A percentile compares a stretch with the other conserved stretches of the same genome.
Conservation (phyloP, 495 filamentous ascomycete genomes). For the Apiosordaria backusii region DNA sequence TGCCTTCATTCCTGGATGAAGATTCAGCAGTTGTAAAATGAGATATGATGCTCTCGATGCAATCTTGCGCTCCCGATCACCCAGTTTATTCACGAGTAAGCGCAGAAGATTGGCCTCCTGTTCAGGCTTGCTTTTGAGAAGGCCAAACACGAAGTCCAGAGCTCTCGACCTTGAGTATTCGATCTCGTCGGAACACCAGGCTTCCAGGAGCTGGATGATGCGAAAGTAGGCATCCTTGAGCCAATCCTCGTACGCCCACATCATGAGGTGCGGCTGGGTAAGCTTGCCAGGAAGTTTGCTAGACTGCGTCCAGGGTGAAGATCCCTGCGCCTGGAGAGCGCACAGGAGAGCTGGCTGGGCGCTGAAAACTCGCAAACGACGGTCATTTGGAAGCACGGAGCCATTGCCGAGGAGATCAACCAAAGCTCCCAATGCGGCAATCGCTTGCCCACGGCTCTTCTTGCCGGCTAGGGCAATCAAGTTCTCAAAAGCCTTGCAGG, state of each 20-base stretch:
- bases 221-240: slow-evolving; percentile 90
- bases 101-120: slow-evolving; percentile 93
- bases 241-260: slow-evolving; percentile 94
- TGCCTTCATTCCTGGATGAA: slow-evolving; percentile 89
- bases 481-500: slow-evolving; percentile 79
- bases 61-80: slow-evolving; percentile 90
- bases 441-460: slow-evolving; percentile 85
- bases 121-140: slow-evolving; percentile 93
- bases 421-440: slow-evolving; percentile 84
- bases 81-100: slow-evolving; percentile 90
- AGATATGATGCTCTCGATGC: slow-evolving; percentile 88
- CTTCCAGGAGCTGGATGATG: slow-evolving; percentile 80
- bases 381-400: slow-evolving; percentile 73
- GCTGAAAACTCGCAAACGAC: slow-evolving; percentile 75
- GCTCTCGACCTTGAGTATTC: slow-evolving; percentile 83
- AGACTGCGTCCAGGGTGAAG: slow-evolving; percentile 59
- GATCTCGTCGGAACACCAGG: slow-evolving; percentile 90
- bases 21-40: slow-evolving; percentile 79
- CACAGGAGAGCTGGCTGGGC: slow-evolving; percentile 72
- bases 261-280: slow-evolving; percentile 69
- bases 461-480: slow-evolving; percentile 78
- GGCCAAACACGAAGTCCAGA: slow-evolving; percentile 80
- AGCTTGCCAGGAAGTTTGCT: slow-evolving; percentile 66
- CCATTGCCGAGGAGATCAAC: slow-evolving; percentile 93
- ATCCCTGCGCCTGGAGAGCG: slow-evolving; percentile 55